phyloP scores from a whole-genome alignment of 179 eudicot species.

The Sideroxylon spinosum region DNA sequence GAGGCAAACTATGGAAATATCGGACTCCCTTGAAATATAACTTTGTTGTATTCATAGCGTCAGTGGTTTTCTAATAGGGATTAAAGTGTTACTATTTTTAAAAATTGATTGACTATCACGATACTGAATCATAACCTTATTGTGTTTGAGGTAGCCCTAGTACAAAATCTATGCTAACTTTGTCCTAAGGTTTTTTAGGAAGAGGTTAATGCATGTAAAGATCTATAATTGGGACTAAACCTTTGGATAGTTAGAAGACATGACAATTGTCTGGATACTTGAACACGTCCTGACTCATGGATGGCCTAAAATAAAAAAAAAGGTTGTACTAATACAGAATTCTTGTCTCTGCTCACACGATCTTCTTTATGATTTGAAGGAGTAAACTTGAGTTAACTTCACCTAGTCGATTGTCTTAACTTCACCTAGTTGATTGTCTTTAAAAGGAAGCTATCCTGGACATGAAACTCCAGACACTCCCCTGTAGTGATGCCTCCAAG shows the following conservation, averaged over 20 bases:
- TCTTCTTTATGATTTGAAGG: not conserved
- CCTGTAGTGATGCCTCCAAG: too few relatives aligned
- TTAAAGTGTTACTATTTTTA: slow-evolving; percentile 19
- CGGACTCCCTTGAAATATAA: slow-evolving; percentile 9
- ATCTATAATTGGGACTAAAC: not conserved
- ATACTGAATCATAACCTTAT: slow-evolving; percentile 1
- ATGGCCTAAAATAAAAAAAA: not conserved
- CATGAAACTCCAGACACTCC: too few relatives aligned
- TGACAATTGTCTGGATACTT: not conserved
- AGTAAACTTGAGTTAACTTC: not conserved
- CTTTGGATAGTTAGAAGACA: not conserved
- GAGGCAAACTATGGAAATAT: not conserved
- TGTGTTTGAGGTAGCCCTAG: not conserved
- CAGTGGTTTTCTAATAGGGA: slow-evolving; percentile 1
- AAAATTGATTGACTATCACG: slow-evolving; percentile 16
- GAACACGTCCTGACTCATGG: not conserved
- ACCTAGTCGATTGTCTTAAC: not conserved
- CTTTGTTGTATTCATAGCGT: not conserved
- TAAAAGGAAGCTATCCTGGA: too few relatives aligned
- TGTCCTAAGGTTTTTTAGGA: slow-evolving; percentile 1
- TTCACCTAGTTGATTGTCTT: not conserved
- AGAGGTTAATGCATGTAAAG: slow-evolving; percentile 9
- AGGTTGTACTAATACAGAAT: not conserved
- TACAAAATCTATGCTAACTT: slow-evolving; percentile 22
- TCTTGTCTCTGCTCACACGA: not conserved